Percentiles rank a stretch among this genome's conserved stretches.
phyloP scores from a whole-genome alignment of 2,329 filamentous ascomycete species.

The Ophiocordyceps camponoti-floridani region DNA sequence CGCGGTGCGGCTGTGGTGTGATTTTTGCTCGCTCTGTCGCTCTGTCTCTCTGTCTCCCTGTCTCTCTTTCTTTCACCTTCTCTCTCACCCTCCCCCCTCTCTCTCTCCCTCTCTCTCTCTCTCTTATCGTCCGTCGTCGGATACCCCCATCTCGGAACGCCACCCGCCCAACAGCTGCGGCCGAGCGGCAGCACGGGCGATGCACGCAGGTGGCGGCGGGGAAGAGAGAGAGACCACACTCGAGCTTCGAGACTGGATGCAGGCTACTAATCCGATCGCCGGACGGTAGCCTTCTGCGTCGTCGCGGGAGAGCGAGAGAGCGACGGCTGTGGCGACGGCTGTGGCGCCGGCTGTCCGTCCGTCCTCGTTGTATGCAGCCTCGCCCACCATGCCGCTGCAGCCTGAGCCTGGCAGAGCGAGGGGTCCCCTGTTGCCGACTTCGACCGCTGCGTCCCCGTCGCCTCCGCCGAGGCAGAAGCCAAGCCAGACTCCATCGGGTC shows the following conservation, averaged over 20 bases:
- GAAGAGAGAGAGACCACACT: not conserved
- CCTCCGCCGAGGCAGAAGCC: not conserved
- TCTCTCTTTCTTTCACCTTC: no score
- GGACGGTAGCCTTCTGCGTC: not conserved
- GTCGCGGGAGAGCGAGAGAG: no score
- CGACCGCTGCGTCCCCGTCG: constrained; percentile 1
- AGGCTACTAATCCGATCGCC: not conserved
- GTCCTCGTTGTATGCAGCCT: not conserved
- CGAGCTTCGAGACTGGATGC: not conserved
- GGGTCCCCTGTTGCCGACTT: constrained; percentile 1
- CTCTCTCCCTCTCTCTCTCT: no score
- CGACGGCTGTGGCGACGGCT: not conserved
- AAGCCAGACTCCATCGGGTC: constrained; percentile 2
- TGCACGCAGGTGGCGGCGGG: not conserved
- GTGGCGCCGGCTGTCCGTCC: not conserved
- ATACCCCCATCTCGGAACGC: not conserved
- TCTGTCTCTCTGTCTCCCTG: no score
- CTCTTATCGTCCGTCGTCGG: not conserved
- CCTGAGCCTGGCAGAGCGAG: constrained; percentile 1
- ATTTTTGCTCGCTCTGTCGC: no score
- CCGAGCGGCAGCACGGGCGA: not conserved
- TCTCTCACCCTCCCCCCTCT: no score
- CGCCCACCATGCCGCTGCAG: constrained; percentile 3
- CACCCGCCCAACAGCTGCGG: not conserved
- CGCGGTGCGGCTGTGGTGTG: not conserved